Conservation (phyloP, 1,139 yeast species). For the Pichia kudriavzevii region DNA sequence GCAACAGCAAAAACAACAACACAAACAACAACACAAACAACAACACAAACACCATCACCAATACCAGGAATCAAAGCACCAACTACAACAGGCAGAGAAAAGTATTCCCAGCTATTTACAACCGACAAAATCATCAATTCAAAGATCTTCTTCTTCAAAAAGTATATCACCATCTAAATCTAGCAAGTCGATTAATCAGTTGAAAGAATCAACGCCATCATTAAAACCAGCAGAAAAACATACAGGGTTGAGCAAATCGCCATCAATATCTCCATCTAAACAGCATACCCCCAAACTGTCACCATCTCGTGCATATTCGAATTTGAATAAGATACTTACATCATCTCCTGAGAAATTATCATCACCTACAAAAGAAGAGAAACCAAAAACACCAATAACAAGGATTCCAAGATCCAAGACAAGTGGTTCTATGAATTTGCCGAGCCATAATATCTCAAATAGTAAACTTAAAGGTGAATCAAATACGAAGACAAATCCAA, state of each 20-base stretch:
- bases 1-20: conserved; percentile 1
- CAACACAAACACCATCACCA: too few relatives aligned
- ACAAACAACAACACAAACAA: too few relatives aligned
- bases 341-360: conserved; percentile 10
- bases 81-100: conserved; percentile 2
- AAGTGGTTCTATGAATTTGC: conserved; percentile 1
- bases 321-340: conserved; percentile 14
- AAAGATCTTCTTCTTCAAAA: conserved; percentile 12
- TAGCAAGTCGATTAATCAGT: conserved; percentile 5
- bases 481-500: neutral
- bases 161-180: conserved; percentile 14
- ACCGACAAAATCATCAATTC: conserved; percentile 20
- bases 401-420: conserved; percentile 7
- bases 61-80: too few relatives aligned
- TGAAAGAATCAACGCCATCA: conserved; percentile 5
- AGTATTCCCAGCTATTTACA: conserved; percentile 18
- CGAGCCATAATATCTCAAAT: too few relatives aligned
- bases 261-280: conserved; percentile 14
- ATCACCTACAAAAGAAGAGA: conserved; percentile 1
- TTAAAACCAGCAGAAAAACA: conserved; percentile 2
- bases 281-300: conserved; percentile 21
- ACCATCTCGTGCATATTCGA: conserved; percentile 23
- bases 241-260: conserved; percentile 9
- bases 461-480: too few relatives aligned
- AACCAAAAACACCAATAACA: conserved; percentile 1